Conservation (phyloP, 768 basidiomycete species). For the Chalciporus sphaerocephalus region DNA sequence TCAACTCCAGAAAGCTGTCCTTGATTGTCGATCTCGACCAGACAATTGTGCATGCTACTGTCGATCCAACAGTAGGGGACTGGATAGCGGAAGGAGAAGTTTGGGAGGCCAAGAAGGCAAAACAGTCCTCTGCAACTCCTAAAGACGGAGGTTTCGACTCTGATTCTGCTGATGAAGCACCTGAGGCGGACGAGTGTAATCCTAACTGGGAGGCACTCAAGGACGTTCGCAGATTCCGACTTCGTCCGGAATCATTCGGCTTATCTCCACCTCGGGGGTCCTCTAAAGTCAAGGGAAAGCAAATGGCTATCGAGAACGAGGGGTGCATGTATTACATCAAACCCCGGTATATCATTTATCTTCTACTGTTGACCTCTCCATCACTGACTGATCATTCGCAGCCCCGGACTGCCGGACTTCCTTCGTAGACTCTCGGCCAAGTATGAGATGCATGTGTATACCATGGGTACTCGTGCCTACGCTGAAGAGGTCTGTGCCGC, state of each 20-base stretch:
- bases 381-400: conserved; percentile 19
- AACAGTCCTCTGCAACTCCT: conserved; percentile 35
- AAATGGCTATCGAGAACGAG: conserved; percentile 63
- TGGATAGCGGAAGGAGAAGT: conserved; percentile 87
- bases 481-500: conserved; percentile 92
- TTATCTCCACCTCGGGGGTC: conserved; percentile 39
- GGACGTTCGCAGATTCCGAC: conserved; percentile 85
- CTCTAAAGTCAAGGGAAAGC: conserved; percentile 51
- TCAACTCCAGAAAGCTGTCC: conserved; percentile 73
- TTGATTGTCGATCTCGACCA: conserved; percentile 99
- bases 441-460: conserved; percentile 99
- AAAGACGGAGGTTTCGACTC: conserved; percentile 30
- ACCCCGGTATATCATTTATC: conserved; percentile 62
- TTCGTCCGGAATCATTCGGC: conserved; percentile 73
- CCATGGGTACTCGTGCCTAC: conserved; percentile 97
- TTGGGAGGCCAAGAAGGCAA: conserved; percentile 63
- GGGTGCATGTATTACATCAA: conserved; percentile 98
- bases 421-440: conserved; percentile 63
- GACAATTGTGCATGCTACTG: conserved; percentile 97
- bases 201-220: conserved; percentile 91
- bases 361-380: not conserved
- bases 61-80: conserved; percentile 97
- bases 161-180: conserved; percentile 39
- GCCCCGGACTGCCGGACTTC: conserved; percentile 84
- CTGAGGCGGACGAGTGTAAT: conserved; percentile 63